Conservation (phyloP, 2,329 filamentous ascomycete genomes). For the Sclerotinia glacialis region DNA sequence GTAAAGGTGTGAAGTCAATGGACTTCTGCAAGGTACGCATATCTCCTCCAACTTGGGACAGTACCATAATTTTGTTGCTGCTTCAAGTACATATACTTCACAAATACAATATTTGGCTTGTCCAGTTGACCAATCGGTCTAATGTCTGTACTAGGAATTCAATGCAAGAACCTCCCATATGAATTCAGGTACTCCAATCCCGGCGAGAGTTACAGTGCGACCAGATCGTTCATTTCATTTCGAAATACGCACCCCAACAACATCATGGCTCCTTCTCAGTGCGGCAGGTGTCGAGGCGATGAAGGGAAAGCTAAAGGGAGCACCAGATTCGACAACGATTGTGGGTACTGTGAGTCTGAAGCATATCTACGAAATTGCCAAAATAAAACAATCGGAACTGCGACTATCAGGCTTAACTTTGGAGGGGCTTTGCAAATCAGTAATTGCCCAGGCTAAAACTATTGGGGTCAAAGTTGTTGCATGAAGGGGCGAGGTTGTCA, state of each 20-base stretch:
- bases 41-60: not conserved
- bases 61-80: not conserved
- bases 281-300: constrained; percentile 70
- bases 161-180: constrained; percentile 91
- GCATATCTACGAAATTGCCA: constrained; percentile 96
- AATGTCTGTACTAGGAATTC: constrained; percentile 71
- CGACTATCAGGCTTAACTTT: constrained; percentile 69
- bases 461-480: constrained; percentile 71
- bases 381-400: constrained; percentile 83
- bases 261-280: constrained; percentile 81
- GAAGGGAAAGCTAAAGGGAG: constrained; percentile 74
- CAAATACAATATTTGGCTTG: not conserved
- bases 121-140: not conserved
- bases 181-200: constrained; percentile 77
- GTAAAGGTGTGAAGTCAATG: constrained; percentile 98
- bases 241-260: constrained; percentile 90
- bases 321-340: constrained; percentile 60
- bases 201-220: constrained; percentile 85
- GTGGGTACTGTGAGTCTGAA: constrained; percentile 89
- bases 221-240: constrained; percentile 92
- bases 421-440: constrained; percentile 67
- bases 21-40: constrained; percentile 90
- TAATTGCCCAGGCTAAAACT: constrained; percentile 73
- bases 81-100: not conserved
- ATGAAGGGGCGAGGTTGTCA: constrained; percentile 39